Evolutionary conservation across 768 basidiomycete genomes (phyloP).

Genomic region (Gymnopilus junonius): DNA sequence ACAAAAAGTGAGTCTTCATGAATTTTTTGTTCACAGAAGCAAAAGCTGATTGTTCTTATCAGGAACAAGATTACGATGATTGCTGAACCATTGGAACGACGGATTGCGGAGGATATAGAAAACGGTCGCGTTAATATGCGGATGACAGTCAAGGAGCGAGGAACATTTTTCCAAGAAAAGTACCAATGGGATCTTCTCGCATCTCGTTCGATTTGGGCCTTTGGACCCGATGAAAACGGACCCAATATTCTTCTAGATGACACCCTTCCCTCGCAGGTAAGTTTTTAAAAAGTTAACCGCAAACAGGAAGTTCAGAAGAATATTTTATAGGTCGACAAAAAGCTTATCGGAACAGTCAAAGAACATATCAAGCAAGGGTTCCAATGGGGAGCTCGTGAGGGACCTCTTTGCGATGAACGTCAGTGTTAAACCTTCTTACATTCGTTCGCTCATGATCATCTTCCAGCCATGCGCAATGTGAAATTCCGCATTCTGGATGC

Average conservation of each 20-base stretch:
- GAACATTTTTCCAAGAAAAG: constrained; percentile 94
- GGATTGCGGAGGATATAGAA: constrained; percentile 96
- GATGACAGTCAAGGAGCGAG: constrained; percentile 94
- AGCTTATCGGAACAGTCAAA: constrained; percentile 83
- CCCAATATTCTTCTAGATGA: constrained; percentile 95
- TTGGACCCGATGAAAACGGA: constrained; percentile 95
- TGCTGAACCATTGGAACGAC: constrained; percentile 94
- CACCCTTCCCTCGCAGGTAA: constrained; percentile 90
- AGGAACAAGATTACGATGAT: constrained; percentile 99
- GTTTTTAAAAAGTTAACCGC: constrained; percentile 8
- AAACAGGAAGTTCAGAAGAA: background rate
- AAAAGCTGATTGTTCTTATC: constrained; percentile 14
- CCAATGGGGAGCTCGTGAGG: constrained; percentile 99
- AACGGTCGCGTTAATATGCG: constrained; percentile 91
- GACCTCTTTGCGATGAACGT: constrained; percentile 98
- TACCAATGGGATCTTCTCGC: constrained; percentile 99
- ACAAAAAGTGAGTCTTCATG: constrained; percentile 82
- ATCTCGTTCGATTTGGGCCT: constrained; percentile 98
- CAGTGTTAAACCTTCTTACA: constrained; percentile 40
- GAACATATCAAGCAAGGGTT: constrained; percentile 99
- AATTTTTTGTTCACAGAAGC: background rate
- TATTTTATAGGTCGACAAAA: constrained; percentile 81
- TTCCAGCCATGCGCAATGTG: constrained; percentile 93
- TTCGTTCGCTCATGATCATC: background rate
- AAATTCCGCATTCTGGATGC: constrained; percentile 97